Conservation (phyloP, 345 rosid genomes). For the Lepidium aucheri region DNA sequence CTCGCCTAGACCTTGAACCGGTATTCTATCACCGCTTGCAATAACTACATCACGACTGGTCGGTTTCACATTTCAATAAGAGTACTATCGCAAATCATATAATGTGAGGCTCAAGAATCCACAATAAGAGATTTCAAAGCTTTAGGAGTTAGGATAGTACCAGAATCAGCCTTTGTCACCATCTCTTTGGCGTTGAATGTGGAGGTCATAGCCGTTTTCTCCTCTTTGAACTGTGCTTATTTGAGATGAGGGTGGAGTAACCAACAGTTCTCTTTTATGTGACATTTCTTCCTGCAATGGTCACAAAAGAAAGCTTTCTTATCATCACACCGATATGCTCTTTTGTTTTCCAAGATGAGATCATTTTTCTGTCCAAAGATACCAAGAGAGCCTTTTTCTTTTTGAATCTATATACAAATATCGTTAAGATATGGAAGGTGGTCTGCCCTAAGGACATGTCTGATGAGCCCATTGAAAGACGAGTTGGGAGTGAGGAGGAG, state of each 20-base stretch:
- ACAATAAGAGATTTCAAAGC: too few species aligned
- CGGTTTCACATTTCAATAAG: too few species aligned
- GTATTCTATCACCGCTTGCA: too few species aligned
- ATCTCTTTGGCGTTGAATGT: not conserved
- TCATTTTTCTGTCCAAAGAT: not conserved
- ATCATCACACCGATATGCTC: not conserved
- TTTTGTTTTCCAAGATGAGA: not conserved
- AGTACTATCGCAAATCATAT: too few species aligned
- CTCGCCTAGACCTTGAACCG: not conserved
- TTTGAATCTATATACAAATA: not conserved
- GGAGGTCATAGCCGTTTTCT: too few species aligned
- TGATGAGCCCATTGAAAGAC: not conserved
- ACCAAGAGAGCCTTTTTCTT: not conserved
- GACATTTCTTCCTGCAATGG: not conserved
- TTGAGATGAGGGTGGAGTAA: not conserved
- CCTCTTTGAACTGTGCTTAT: not conserved
- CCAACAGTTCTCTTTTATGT: not conserved
- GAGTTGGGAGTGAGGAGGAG: not conserved
- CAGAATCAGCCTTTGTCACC: not conserved
- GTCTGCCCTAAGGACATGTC: not conserved
- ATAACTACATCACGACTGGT: too few species aligned
- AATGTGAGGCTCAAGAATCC: too few species aligned
- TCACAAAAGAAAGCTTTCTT: not conserved
- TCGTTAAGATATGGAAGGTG: not conserved
- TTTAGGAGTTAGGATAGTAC: too few species aligned